Base-by-base conservation (phyloP, 805 yeast genomes). In the Candida fluviatilis region DNA sequence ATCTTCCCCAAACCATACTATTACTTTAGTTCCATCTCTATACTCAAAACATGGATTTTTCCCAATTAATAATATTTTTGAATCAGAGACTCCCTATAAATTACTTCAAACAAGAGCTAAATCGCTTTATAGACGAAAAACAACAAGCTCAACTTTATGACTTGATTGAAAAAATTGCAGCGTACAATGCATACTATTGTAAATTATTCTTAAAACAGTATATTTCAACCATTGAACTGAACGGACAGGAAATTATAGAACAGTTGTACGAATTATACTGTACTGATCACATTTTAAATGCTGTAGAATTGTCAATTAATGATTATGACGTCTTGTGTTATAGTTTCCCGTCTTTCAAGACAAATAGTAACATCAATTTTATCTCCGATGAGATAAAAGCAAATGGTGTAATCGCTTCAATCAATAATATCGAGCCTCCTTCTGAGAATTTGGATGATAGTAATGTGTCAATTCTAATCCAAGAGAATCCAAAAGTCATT, bases 401-500 rank as follows among this genome's bases (percentile, higher is more conserved):
- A n/a, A n/a, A n/a, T n/a, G n/a, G n/a, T n/a, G n/a, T n/a, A n/a
- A n/a, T n/a, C n/a, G n/a, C n/a, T n/a, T n/a, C n/a, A n/a, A n/a
- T n/a, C n/a, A n/a, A n/a, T n/a, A n/a, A n/a, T n/a, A n/a, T n/a
- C n/a, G n/a, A n/a, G n/a, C n/a, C n/a, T n/a, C n/a, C n/a, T n/a
- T n/a, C n/a, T n/a, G n/a, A n/a, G 8, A 21, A 6, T 21, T 21
- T 21, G 10, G 24, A 10, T 10, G 10, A 21, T 10, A 10, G 15
- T 5, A 14, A 29, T 12, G 42, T 35, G 0, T 52, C 73, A 13
- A 52, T 66, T 2, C 47, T 48, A 5, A 73, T 83, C 3, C 61
- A 60, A 41, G 93, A 84, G 50, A 69, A 77, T 0, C 91, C 90
- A 0, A 66, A 71, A 38, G 44, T 84, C 37, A 75, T 84, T 11